A percentile compares a stretch with the other conserved stretches of the same genome.
phyloP scores from a whole-genome alignment of 306 rosid genomes.

The Prunus persica region Prunus_persica_NCBIv2 NC_034013.1:12471001-12471500 shows the following conservation, averaged over 20 bases:
- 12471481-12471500: not conserved
- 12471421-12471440: not conserved
- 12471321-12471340: not conserved
- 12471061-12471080: not conserved
- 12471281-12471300: conserved; percentile 2
- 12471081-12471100: not conserved
- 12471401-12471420: too few relatives aligned
- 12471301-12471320: not conserved
- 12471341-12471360: not conserved
- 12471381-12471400: not conserved
- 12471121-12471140: not conserved
- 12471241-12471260: conserved; percentile 16
- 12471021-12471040: not conserved
- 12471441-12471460: too few relatives aligned
- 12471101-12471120: conserved; percentile 10
- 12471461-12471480: too few relatives aligned
- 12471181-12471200: not conserved
- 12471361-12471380: not conserved
- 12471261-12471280: not conserved
- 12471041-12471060: not conserved
- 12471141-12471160: not conserved
- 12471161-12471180: conserved; percentile 24
- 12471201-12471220: not conserved
- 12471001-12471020: not conserved
- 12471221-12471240: not conserved